Conservation (phyloP, 306 rosid genomes). For the Senna tora region DNA sequence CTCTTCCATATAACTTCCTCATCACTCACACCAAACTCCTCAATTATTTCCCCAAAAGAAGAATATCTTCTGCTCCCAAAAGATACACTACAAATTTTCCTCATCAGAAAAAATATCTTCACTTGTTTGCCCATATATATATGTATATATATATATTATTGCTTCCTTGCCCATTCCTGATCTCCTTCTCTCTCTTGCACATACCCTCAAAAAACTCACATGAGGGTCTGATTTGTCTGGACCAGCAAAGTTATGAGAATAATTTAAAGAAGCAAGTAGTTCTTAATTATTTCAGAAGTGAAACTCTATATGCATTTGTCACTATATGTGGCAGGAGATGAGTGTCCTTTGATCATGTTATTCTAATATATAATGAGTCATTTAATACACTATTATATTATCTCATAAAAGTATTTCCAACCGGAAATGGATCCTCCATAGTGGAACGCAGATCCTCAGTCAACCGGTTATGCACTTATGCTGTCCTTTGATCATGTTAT, state of each 20-base stretch:
- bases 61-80: slow-evolving; percentile 33
- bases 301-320: background rate
- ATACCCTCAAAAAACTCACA: background rate
- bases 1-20: slow-evolving; percentile 39
- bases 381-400: too few species aligned
- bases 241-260: background rate
- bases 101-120: slow-evolving; percentile 24
- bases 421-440: too few species aligned
- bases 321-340: slow-evolving; percentile 25
- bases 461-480: too few species aligned
- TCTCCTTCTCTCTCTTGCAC: slow-evolving; percentile 2
- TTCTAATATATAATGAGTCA: too few species aligned
- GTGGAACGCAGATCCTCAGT: too few species aligned
- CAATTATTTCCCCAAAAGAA: slow-evolving; percentile 26
- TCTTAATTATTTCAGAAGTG: slow-evolving; percentile 24
- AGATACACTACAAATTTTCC: slow-evolving; percentile 1
- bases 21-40: slow-evolving; percentile 34
- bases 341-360: background rate
- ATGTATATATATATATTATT: background rate
- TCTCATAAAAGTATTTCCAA: too few species aligned
- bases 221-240: slow-evolving; percentile 34
- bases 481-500: too few species aligned
- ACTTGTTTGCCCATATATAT: background rate
- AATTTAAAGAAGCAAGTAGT: slow-evolving; percentile 11
- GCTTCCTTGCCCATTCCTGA: background rate